Percentiles rank a stretch among this genome's conserved stretches.
These are phyloP conservation scores for Rhynchospora pubera DNA, from an alignment of 176 grass and related monocot species.

Conservation along the genomic window DNA sequence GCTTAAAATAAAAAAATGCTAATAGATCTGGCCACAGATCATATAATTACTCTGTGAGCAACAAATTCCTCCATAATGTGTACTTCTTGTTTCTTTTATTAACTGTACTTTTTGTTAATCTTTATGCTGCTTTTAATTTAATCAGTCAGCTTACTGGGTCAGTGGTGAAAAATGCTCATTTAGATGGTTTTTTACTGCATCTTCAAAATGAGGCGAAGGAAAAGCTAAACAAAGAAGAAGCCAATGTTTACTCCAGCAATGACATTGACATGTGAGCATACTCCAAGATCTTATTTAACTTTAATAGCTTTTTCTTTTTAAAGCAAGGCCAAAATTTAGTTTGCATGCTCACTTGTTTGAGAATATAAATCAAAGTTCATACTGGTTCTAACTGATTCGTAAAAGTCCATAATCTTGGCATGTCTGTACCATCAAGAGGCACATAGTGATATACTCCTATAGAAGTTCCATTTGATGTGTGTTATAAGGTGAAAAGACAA, in stretches of 20 bases:
- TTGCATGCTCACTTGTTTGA: background rate
- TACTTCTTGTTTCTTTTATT: background rate
- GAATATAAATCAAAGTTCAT: too few species aligned
- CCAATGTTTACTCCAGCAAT: constrained; percentile 73
- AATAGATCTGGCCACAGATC: background rate
- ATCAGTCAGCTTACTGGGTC: constrained; percentile 71
- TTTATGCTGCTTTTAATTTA: constrained; percentile 23
- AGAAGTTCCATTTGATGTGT: background rate
- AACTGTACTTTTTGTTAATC: background rate
- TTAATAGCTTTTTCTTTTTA: background rate
- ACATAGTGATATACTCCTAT: background rate
- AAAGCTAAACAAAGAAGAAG: constrained; percentile 63
- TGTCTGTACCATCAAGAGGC: background rate
- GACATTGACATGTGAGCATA: constrained; percentile 80
- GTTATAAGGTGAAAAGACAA: background rate
- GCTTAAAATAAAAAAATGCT: background rate
- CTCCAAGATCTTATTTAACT: background rate
- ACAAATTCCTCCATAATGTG: background rate
- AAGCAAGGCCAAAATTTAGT: background rate
- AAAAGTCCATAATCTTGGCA: background rate
- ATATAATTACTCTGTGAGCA: background rate
- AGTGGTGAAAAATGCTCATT: constrained; percentile 51
- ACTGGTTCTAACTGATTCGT: background rate
- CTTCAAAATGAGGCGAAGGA: constrained; percentile 84
- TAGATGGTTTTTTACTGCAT: constrained; percentile 79